Evolutionary conservation across 1,284 basidiomycete species (phyloP).

Genomic region (Puccinia triticina): DNA sequence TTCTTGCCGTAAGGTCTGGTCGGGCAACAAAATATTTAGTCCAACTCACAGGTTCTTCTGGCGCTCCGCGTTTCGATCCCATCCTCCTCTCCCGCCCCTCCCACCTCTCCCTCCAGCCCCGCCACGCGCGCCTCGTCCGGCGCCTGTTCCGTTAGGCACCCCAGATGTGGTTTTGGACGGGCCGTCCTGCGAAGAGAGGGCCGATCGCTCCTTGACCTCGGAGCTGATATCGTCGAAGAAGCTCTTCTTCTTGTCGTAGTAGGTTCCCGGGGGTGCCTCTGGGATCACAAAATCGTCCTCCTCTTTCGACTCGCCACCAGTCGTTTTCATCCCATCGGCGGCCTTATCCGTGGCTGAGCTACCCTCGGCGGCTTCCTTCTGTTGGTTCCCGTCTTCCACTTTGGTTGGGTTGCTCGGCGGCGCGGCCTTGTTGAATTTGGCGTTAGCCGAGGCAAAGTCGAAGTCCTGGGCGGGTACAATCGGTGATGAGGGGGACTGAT

Average conservation of each 20-base stretch:
- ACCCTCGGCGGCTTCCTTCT: not conserved
- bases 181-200: slow-evolving; percentile 8
- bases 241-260: slow-evolving; percentile 50
- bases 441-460: slow-evolving; percentile 44
- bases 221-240: slow-evolving; percentile 51
- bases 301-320: not conserved
- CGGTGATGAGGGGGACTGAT: slow-evolving; percentile 14
- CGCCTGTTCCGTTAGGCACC: not conserved
- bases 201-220: slow-evolving; percentile 46
- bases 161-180: not conserved
- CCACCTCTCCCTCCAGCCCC: slow-evolving; percentile 22
- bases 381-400: not conserved
- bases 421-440: slow-evolving; percentile 39
- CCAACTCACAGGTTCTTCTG: slow-evolving; percentile 48
- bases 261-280: slow-evolving; percentile 38
- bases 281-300: slow-evolving; percentile 43
- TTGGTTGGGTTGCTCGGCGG: slow-evolving; percentile 3
- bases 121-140: slow-evolving; percentile 12
- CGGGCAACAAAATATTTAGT: not conserved
- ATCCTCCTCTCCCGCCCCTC: slow-evolving; percentile 36
- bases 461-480: slow-evolving; percentile 42
- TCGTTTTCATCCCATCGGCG: not conserved
- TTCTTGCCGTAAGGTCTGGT: not conserved
- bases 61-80: slow-evolving; percentile 45
- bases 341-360: not conserved